Evolutionary conservation across 108 stramenopile genomes (phyloP).

Genomic region (Parmales sp.): DNA sequence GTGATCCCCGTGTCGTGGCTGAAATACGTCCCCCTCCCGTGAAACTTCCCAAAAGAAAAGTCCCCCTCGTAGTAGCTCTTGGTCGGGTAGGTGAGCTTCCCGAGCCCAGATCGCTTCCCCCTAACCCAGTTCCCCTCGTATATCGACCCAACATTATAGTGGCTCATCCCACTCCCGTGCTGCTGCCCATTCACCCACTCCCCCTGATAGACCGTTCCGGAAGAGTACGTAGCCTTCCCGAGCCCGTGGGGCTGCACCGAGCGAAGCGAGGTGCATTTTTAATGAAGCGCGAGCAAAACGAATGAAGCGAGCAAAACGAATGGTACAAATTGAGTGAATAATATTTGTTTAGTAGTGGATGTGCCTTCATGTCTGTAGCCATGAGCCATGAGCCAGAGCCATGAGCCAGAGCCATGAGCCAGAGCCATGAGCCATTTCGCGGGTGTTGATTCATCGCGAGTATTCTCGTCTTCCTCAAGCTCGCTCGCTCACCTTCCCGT

Average conservation of each 20-base stretch:
- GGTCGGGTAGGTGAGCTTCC: constrained; percentile 10
- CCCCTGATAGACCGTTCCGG: constrained; percentile 15
- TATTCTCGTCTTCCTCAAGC: too few relatives aligned
- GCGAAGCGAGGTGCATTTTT: too few relatives aligned
- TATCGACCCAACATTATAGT: constrained; percentile 15
- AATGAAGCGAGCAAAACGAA: too few relatives aligned
- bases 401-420: too few relatives aligned
- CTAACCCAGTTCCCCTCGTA: constrained; percentile 21
- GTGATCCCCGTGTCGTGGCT: not conserved
- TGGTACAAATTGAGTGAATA: too few relatives aligned
- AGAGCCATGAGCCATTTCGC: too few relatives aligned
- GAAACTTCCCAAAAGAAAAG: not conserved
- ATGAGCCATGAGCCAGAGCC: too few relatives aligned
- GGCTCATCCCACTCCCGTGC: not conserved
- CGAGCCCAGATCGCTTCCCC: constrained; percentile 19
- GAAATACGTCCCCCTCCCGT: constrained; percentile 5
- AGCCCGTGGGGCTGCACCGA: constrained; percentile 18
- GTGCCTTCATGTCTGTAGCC: too few relatives aligned
- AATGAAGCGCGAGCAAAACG: too few relatives aligned
- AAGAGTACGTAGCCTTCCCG: constrained; percentile 16
- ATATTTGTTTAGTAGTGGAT: too few relatives aligned
- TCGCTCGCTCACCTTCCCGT: too few relatives aligned
- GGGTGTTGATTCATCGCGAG: too few relatives aligned
- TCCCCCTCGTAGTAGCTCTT: constrained; percentile 19
- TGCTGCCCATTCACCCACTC: constrained; percentile 13